These are phyloP conservation scores for Colletotrichum coccodes DNA, from an alignment of 2,329 filamentous ascomycete genomes.

Conservation along the genomic window DNA sequence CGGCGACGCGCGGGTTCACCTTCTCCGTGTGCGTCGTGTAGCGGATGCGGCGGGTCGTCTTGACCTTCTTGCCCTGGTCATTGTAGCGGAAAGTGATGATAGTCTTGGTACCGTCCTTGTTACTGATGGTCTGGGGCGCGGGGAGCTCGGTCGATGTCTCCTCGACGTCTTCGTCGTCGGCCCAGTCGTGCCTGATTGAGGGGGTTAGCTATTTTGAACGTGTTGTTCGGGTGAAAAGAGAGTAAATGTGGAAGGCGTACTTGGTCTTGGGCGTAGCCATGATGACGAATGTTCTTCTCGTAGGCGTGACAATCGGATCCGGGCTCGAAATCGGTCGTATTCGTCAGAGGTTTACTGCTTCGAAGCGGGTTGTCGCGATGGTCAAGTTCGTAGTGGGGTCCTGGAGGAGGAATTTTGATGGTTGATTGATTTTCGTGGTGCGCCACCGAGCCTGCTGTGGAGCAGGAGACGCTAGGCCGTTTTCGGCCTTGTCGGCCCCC, in stretches of 20 bases:
- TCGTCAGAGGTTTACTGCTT: conserved; percentile 17
- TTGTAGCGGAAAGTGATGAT: conserved; percentile 90
- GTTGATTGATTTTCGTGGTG: conserved; percentile 34
- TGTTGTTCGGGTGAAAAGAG: neutral
- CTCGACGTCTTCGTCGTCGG: conserved; percentile 93
- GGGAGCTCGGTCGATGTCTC: conserved; percentile 77
- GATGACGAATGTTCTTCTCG: neutral
- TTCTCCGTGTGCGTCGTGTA: conserved; percentile 90
- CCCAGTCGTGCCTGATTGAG: conserved; percentile 78
- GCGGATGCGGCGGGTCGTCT: conserved; percentile 95
- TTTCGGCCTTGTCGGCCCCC: neutral
- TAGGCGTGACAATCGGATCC: neutral
- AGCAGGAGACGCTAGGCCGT: conserved; percentile 12
- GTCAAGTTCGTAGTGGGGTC: conserved; percentile 30
- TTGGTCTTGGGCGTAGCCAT: conserved; percentile 33
- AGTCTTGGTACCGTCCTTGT: conserved; percentile 99
- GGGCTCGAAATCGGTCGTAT: neutral
- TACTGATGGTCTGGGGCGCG: conserved; percentile 86
- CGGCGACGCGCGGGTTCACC: conserved; percentile 96
- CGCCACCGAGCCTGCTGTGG: conserved; percentile 28
- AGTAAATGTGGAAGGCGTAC: conserved; percentile 6
- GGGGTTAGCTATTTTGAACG: conserved; percentile 1
- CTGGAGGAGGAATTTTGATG: conserved; percentile 28
- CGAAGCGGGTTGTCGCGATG: conserved; percentile 32
- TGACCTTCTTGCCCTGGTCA: conserved; percentile 94